Evolutionary conservation across 2,329 filamentous ascomycete genomes (phyloP).

Genomic region (Cordyceps farinosa): DNA sequence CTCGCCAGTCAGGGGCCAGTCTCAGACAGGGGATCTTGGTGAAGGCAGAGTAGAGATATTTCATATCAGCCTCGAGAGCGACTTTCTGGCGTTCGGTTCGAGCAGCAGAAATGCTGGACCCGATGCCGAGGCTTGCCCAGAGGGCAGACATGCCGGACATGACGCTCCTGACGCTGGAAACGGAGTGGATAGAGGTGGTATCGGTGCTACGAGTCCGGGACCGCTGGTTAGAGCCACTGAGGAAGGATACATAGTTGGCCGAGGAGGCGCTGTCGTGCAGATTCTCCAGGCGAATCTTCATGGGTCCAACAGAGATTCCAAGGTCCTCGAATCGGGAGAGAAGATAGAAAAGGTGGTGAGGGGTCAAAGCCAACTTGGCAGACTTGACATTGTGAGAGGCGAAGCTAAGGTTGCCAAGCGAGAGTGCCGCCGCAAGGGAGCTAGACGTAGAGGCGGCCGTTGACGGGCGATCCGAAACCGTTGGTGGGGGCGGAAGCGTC

Average conservation of each 20-base stretch:
- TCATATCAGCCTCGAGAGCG: slow-evolving; percentile 79
- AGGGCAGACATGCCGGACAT: slow-evolving; percentile 95
- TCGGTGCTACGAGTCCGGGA: slow-evolving; percentile 77
- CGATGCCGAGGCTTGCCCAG: slow-evolving; percentile 84
- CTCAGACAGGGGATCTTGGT: slow-evolving; percentile 94
- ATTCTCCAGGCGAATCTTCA: slow-evolving; percentile 94
- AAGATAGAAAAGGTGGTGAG: slow-evolving; percentile 95
- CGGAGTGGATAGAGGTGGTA: slow-evolving; percentile 87
- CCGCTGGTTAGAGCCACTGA: slow-evolving; percentile 72
- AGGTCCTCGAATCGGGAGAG: slow-evolving; percentile 94
- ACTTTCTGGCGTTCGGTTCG: slow-evolving; percentile 88
- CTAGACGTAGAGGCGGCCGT: slow-evolving; percentile 68
- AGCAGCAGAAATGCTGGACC: slow-evolving; percentile 72
- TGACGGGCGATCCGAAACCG: slow-evolving; percentile 58
- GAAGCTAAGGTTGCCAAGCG: slow-evolving; percentile 80
- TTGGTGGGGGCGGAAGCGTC: slow-evolving; percentile 51
- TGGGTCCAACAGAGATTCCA: slow-evolving; percentile 83
- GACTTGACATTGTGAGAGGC: slow-evolving; percentile 82
- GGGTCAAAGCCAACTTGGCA: slow-evolving; percentile 85
- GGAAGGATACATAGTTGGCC: slow-evolving; percentile 92
- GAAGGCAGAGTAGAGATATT: slow-evolving; percentile 96
- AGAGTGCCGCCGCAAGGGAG: slow-evolving; percentile 78
- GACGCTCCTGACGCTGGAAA: slow-evolving; percentile 93
- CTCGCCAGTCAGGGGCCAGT: slow-evolving; percentile 88
- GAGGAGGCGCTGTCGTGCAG: slow-evolving; percentile 83